Evolutionary conservation across 2,329 filamentous ascomycete species (phyloP).

Genomic region (Diatrype stigma): DNA sequence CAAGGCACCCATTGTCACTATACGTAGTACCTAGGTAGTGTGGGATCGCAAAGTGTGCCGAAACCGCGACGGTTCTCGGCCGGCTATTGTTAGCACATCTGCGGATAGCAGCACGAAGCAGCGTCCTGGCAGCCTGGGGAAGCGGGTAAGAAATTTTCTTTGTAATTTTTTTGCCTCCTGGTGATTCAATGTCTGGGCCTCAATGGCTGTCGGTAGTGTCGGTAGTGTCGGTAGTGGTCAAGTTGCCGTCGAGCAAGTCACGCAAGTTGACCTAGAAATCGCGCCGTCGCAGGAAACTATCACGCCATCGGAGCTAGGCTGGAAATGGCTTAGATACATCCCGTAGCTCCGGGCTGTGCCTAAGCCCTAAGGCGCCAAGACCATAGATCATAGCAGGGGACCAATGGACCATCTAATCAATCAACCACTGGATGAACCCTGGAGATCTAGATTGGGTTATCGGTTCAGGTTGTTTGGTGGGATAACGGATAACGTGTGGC

Average conservation of each 20-base stretch:
- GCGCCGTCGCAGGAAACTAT: not conserved
- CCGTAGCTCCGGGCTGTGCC: no score
- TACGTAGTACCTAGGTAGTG: not conserved
- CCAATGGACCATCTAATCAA: no score
- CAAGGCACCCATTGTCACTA: constrained; percentile 14
- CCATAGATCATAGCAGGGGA: no score
- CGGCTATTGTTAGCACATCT: not conserved
- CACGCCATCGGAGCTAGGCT: not conserved
- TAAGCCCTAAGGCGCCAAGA: no score
- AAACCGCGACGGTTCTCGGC: constrained; percentile 2
- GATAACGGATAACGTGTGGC: no score
- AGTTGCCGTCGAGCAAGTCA: not conserved
- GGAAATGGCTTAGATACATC: not conserved
- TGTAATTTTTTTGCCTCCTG: no score
- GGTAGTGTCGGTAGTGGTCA: not conserved
- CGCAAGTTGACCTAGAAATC: not conserved
- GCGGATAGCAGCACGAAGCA: not conserved
- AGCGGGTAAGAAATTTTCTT: constrained; percentile 5
- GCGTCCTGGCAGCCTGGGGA: not conserved
- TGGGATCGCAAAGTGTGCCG: not conserved
- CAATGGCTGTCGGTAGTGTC: no score
- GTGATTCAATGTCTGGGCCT: no score
- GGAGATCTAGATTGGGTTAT: no score
- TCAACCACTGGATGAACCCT: no score
- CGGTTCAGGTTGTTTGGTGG: no score